Percentiles rank a stretch among this genome's conserved stretches.
phyloP scores from a whole-genome alignment of 768 basidiomycete species.

The Porphyrellus cyaneotinctus region DNA sequence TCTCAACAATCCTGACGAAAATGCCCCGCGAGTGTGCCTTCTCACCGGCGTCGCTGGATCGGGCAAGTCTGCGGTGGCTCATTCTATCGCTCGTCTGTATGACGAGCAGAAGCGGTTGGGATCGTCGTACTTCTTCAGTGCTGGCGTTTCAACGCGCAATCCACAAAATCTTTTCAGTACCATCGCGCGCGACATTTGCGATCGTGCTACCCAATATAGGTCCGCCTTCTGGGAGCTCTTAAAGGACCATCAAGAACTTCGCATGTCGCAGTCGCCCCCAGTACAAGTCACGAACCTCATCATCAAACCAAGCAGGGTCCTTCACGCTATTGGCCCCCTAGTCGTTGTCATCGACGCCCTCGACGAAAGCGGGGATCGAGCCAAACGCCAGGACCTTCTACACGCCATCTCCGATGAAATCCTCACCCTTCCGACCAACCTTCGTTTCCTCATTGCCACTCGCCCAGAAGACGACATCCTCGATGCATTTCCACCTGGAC shows the following conservation, averaged over 20 bases:
- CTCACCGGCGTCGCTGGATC: neutral
- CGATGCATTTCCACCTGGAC: too few relatives aligned
- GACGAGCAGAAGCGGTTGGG: neutral
- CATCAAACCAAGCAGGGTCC: neutral
- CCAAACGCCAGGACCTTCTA: neutral
- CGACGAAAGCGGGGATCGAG: neutral
- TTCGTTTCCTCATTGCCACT: too few relatives aligned
- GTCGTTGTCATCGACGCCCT: neutral
- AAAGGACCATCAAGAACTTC: neutral
- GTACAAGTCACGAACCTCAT: neutral
- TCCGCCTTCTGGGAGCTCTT: neutral
- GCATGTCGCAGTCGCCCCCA: neutral
- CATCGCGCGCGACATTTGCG: neutral
- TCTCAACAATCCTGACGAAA: neutral
- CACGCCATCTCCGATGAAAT: neutral
- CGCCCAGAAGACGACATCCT: too few relatives aligned
- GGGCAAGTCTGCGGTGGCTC: too few relatives aligned
- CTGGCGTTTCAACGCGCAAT: neutral
- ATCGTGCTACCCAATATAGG: neutral
- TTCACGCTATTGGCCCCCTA: too few relatives aligned
- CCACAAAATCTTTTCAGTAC: neutral
- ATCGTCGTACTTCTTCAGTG: neutral
- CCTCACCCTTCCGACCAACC: neutral
- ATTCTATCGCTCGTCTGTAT: too few relatives aligned
- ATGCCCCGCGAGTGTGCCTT: neutral